Conservation (phyloP, 2,329 filamentous ascomycete species). For the Aspergillus eucalypticola region DNA sequence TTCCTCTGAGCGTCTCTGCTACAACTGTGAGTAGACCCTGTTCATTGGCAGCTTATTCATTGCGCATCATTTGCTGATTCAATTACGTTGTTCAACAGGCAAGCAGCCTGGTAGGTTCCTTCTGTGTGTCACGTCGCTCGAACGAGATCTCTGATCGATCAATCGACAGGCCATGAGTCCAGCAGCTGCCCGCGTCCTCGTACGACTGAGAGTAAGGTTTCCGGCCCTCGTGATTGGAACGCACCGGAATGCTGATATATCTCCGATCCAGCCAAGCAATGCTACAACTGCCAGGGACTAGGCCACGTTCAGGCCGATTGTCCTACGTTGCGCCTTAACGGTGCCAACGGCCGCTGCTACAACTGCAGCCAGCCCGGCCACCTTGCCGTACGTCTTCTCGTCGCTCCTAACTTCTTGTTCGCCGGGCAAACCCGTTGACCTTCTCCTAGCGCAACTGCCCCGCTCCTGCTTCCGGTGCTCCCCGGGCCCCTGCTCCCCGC, state of each 20-base stretch:
- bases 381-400: constrained; percentile 67
- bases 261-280: constrained; percentile 76
- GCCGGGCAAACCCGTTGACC: constrained; percentile 2
- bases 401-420: neutral
- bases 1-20: constrained; percentile 96
- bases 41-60: constrained; percentile 13
- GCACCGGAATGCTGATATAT: constrained; percentile 21
- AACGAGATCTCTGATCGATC: constrained; percentile 24
- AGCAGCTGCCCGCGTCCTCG: constrained; percentile 95
- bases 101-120: constrained; percentile 48
- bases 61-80: constrained; percentile 23
- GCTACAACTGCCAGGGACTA: constrained; percentile 98
- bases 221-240: constrained; percentile 6
- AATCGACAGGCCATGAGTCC: constrained; percentile 77
- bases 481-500: constrained; percentile 66
- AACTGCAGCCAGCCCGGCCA: constrained; percentile 93
- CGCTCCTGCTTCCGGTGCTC: constrained; percentile 65
- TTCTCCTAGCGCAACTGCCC: constrained; percentile 74
- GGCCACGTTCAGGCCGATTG: constrained; percentile 99
- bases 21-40: constrained; percentile 75
- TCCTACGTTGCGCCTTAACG: constrained; percentile 90
- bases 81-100: constrained; percentile 31
- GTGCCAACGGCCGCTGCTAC: constrained; percentile 86
- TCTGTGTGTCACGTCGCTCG: constrained; percentile 15
- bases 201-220: constrained; percentile 77